Base-by-base conservation (phyloP, 257 asterid species). In the Salvia miltiorrhiza region DNA sequence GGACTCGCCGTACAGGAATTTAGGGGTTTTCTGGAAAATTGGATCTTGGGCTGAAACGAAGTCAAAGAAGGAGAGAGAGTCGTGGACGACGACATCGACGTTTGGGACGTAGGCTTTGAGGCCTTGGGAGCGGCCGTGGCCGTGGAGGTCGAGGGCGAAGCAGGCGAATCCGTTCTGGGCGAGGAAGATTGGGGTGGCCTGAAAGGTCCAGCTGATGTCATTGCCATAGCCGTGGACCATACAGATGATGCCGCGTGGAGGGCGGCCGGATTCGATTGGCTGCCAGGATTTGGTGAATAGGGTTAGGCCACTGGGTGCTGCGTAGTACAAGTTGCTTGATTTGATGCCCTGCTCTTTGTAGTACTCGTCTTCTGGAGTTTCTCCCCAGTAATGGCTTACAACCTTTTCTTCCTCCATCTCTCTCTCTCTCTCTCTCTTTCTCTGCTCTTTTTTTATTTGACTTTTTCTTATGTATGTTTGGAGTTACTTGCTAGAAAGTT, bases 171-270 rank as follows among this genome's bases (percentile, higher is more conserved):
- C 92, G 35, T 87, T 83, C 77, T 83, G 88, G 53, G 98, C 94
- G 40, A 92, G 89, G 89, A 83, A 89, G 78, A 89, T 86, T 24
- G 96, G 77, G 60, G 98, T 89, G 52, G 80, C 83, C 74, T 92
- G 96, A 67, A 87, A 92, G 4, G 90, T 89, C 98, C 94, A 92
- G 89, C 96, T 89, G 81, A 86, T 85, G 81, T 87, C 95, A 64
- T 89, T 89, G 58, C 96, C 96, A 21, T 89, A 92, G 75, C 98
- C 98, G 58, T 92, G 96, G 82, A 89, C 77, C 98, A 92, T 92
- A 43, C 84, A 85, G 82, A 92, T 65, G 87, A 83, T 32, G 80
- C 87, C 96, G 50, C 85, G 95, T 50, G 96, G 87, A 3, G 70
- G 83, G 61, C 48, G 83, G 61, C 48, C 32, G 62, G 81, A 37